A percentile compares a stretch with the other conserved stretches of the same genome.
Evolutionary conservation across 257 asterid genomes (phyloP).

Genomic region (Solanum clarkiae): DNA sequence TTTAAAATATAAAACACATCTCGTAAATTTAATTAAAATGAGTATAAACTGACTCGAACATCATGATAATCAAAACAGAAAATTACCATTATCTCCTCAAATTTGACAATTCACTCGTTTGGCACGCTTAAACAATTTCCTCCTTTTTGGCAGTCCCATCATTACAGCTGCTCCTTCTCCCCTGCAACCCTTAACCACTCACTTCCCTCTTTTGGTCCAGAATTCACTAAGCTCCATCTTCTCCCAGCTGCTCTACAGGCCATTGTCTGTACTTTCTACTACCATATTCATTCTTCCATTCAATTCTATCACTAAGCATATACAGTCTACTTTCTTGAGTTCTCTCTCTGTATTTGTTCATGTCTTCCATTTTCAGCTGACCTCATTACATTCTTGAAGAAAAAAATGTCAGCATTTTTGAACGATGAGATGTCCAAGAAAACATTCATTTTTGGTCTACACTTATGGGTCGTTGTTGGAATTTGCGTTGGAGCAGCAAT

Average conservation of each 20-base stretch:
- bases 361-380: not conserved
- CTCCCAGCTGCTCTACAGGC: not conserved
- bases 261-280: not conserved
- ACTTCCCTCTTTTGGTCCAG: not conserved
- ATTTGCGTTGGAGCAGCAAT: slow-evolving; percentile 5
- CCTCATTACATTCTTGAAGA: not conserved
- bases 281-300: not conserved
- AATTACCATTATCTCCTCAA: not conserved
- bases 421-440: slow-evolving; percentile 7
- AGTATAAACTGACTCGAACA: not conserved
- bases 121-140: not conserved
- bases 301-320: not conserved
- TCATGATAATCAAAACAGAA: not conserved
- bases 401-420: slow-evolving; percentile 2
- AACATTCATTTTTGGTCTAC: slow-evolving; percentile 8
- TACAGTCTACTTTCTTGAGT: not conserved
- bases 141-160: not conserved
- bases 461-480: slow-evolving; percentile 14
- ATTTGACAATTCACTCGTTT: not conserved
- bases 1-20: not conserved
- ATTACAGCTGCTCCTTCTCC: not conserved
- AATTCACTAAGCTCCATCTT: not conserved
- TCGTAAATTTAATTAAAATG: not conserved
- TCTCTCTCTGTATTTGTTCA: not conserved
- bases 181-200: not conserved